Evolutionary conservation across 2,329 filamentous ascomycete genomes (phyloP).

Genomic region (Ustilaginoidea virens): DNA sequence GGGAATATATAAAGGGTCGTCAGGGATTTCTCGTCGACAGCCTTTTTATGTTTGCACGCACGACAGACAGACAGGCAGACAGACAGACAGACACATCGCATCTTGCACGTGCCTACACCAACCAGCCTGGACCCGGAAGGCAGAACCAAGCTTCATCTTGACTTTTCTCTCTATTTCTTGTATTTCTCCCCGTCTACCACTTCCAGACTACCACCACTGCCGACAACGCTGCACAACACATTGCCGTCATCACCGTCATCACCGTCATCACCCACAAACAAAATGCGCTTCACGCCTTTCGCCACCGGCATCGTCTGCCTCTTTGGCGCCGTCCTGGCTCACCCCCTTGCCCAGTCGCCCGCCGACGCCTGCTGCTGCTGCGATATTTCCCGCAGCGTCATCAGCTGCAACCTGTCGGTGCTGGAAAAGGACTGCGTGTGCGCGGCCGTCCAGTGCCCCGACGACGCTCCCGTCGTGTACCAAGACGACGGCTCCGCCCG

Average conservation of each 20-base stretch:
- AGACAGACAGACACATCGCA: too few species aligned
- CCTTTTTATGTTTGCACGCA: too few species aligned
- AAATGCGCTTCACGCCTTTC: constrained; percentile 12
- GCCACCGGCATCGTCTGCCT: constrained; percentile 6
- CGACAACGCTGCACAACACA: not conserved
- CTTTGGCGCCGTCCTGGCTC: constrained; percentile 1
- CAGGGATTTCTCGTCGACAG: too few species aligned
- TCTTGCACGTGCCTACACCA: too few species aligned
- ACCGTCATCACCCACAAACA: not conserved
- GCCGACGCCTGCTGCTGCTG: constrained; percentile 19
- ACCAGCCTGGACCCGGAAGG: too few species aligned
- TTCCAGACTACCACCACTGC: not conserved
- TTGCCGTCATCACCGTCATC: not conserved
- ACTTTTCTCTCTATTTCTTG: too few species aligned
- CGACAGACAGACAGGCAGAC: too few species aligned
- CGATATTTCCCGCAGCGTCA: constrained; percentile 10
- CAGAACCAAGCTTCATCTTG: too few species aligned
- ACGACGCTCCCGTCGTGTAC: constrained; percentile 8
- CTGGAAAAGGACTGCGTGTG: constrained; percentile 13
- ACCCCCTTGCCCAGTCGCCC: constrained; percentile 2
- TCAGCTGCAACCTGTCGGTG: constrained; percentile 11
- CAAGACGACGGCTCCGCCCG: not conserved
- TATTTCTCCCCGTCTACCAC: too few species aligned
- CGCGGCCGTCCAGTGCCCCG: constrained; percentile 11
- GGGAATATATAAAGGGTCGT: too few species aligned